Base-by-base conservation (phyloP, 768 basidiomycete genomes). In the Russula earlei region DNA sequence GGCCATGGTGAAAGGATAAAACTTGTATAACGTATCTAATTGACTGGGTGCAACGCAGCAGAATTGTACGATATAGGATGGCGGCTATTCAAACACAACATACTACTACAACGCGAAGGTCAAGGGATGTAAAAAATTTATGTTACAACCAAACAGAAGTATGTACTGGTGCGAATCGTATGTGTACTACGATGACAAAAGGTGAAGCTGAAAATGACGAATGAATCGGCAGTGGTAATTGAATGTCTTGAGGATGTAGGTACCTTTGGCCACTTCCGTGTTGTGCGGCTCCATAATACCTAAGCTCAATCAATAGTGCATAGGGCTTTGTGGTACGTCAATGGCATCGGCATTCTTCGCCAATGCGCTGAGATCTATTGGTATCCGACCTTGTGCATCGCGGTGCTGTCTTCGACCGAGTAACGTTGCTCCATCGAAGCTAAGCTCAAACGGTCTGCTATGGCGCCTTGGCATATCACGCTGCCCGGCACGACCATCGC, bases 371-470 rank as follows among this genome's bases (percentile, higher is more conserved):
- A 62, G 61, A 31, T 71, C 67, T 37, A 65, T 52, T 19, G 63
- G 57, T 11, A 51, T 62, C 25, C 58, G 64, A 45, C 52, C 63
- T 31, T 54, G 59, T 7, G 47, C 47, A 7, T 64, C 66, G 22
- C 71, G 74, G 58, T 71, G 75, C 62, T 82, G 82, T 56, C 88
- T 72, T 61, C 87, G 71, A 12, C 88, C 91, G 6, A 97, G 75
- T 1, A 98, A 70, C 3, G 95, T 97, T 22, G 96, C 91, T 55
- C 78, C 83, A 63, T 87, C 81, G 50, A 99, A 71, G 66, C 92
- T 87, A 54, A 99, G 77, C 67, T 97, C 90, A 65, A 99, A 99
- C 9, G 57, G 67, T 36, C 54, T 46, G 24, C 65, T 64, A 48
- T 66, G 27, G 25, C 72, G 65, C 53, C 68, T 67, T 34, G 78